Conservation (phyloP, 495 filamentous ascomycete species). For the Aspergillus kassunensis region DNA sequence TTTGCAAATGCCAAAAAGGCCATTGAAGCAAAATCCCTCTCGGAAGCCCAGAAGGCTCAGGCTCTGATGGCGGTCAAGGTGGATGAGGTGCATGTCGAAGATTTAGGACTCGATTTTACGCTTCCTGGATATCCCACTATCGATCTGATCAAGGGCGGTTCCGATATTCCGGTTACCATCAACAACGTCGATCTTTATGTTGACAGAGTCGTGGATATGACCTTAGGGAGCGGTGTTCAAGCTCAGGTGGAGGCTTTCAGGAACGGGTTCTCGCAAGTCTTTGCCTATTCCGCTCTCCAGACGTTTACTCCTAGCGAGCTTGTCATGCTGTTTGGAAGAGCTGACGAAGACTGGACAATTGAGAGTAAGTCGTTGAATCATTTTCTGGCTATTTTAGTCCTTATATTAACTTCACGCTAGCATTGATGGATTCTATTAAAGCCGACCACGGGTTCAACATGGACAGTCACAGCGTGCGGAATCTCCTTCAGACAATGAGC, state of each 20-base stretch:
- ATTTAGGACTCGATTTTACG: constrained; percentile 89
- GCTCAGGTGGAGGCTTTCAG: constrained; percentile 90
- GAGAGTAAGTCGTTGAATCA: constrained; percentile 66
- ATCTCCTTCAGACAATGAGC: constrained; percentile 93
- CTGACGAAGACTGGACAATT: constrained; percentile 96
- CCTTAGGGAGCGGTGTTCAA: constrained; percentile 79
- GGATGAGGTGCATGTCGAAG: constrained; percentile 74
- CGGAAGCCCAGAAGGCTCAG: constrained; percentile 61
- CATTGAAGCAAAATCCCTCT: constrained; percentile 67
- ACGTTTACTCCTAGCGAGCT: constrained; percentile 96
- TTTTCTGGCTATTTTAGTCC: background rate
- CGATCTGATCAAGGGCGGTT: constrained; percentile 73
- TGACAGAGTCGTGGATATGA: constrained; percentile 87
- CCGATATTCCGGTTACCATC: constrained; percentile 71
- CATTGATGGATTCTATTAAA: constrained; percentile 97
- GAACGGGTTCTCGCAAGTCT: constrained; percentile 89
- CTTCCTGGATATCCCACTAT: constrained; percentile 89
- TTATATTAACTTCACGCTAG: constrained; percentile 43
- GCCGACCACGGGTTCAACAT: constrained; percentile 99
- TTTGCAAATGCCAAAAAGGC: constrained; percentile 78
- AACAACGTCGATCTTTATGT: constrained; percentile 86
- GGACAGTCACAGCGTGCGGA: constrained; percentile 95
- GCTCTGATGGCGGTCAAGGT: constrained; percentile 65
- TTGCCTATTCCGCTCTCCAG: constrained; percentile 86
- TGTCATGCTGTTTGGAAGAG: constrained; percentile 91